Evolutionary conservation across 2,329 filamentous ascomycete species (phyloP).

Genomic region (Alternaria incomplexa): DNA sequence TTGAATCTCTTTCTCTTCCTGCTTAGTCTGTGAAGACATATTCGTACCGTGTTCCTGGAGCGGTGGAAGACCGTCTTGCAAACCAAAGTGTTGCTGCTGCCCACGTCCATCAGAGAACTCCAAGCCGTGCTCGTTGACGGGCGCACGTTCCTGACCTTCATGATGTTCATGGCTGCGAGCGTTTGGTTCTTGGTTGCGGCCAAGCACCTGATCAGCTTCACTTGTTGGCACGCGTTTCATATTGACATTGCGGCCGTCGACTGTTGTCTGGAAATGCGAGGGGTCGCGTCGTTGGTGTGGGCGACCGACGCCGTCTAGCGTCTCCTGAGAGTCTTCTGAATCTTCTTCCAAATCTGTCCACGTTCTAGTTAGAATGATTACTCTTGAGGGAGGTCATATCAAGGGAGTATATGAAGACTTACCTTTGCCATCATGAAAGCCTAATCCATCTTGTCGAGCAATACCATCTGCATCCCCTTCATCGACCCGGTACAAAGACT

Average conservation of each 20-base stretch:
- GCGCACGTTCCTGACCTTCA: conserved; percentile 22
- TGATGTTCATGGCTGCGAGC: conserved; percentile 2
- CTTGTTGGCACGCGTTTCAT: conserved; percentile 16
- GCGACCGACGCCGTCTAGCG: background rate
- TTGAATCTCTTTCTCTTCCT: conserved; percentile 47
- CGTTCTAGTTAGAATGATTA: background rate
- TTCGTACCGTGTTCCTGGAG: conserved; percentile 32
- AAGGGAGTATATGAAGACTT: background rate
- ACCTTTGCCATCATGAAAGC: conserved; percentile 21
- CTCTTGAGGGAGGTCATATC: background rate
- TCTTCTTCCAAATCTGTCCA: conserved; percentile 15
- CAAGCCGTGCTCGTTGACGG: conserved; percentile 31
- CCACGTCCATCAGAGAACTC: conserved; percentile 16
- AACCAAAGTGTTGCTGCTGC: conserved; percentile 44
- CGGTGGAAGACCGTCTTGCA: conserved; percentile 54
- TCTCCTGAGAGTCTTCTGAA: conserved; percentile 20
- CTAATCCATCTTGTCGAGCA: conserved; percentile 22
- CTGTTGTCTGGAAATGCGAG: conserved; percentile 18
- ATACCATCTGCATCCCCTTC: conserved; percentile 22
- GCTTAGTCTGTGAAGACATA: conserved; percentile 36
- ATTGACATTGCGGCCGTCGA: conserved; percentile 19
- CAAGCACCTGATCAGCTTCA: conserved; percentile 14
- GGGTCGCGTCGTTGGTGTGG: background rate
- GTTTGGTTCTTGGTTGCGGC: background rate
- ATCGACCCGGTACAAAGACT: conserved; percentile 35